Evolutionary conservation across 805 yeast species (phyloP), one percentile per base, ranked within the genome.

Genomic region (Nematodospora valgi): DNA sequence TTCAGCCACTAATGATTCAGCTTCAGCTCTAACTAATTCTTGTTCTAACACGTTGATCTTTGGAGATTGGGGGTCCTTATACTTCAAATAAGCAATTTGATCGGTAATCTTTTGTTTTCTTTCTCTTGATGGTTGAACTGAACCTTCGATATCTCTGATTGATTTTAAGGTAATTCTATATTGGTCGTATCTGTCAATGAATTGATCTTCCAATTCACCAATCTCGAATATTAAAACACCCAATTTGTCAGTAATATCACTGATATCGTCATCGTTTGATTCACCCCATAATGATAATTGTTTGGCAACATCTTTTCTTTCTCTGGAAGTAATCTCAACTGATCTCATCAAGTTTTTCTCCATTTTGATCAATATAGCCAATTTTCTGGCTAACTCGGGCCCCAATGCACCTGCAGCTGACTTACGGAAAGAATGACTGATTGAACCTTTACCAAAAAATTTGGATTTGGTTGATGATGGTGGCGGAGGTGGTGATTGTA

Each of bases 1-100:
- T 74, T 91, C 98, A 41, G 98, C 98, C 54, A 91, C 98, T 53
- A 91, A 80, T 34, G 96, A 87, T 72, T 93, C 98, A 48, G 98
- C 98, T 75, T 91, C 98, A 34, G 98, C 97, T 69, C 98, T 82
- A 49, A 93, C 98, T 62, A 93, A 78, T 71, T 93, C 98, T 73
- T 93, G 98, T 76, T 91, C 98, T 64, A 91, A 79, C 37, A 89
- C 91, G 47, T 86, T 81, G 49, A 91, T 85, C 76, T 91, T 91
- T 63, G 96, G 94, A 37, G 96, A 87, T 70, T 85, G 87, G 46
- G 98, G 98, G 67, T 91, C 98, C 77, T 91, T 91, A 77, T 93
- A 93, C 74, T 93, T 93, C 69, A 91, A 79, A 69, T 86, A 87
- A 45, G 98, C 98, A 69, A 91, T 91, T 72, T 89, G 89, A 66